Evolutionary conservation across 2,329 filamentous ascomycete species (phyloP).

Genomic region (Mycogone perniciosa): DNA sequence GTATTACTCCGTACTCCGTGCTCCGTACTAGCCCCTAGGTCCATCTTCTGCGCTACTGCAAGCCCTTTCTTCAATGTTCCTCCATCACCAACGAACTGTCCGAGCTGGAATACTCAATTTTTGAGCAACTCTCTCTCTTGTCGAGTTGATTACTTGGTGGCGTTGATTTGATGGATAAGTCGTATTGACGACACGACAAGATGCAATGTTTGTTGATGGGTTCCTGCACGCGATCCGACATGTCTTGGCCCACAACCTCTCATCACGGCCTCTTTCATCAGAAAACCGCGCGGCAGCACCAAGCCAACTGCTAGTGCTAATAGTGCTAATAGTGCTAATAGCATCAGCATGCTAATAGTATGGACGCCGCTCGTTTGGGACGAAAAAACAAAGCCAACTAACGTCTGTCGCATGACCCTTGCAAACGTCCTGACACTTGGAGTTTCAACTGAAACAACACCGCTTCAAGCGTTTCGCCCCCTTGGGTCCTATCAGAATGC

Average conservation of each 20-base stretch:
- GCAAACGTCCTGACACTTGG: slow-evolving; percentile 32
- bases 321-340: neutral
- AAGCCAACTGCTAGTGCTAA: too few species aligned
- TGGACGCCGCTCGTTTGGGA: neutral
- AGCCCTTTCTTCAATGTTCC: neutral
- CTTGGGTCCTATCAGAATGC: slow-evolving; percentile 5
- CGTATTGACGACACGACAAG: too few species aligned
- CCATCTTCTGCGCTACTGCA: neutral
- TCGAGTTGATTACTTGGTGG: too few species aligned
- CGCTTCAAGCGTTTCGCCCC: slow-evolving; percentile 4
- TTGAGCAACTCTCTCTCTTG: too few species aligned
- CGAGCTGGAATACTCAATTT: too few species aligned
- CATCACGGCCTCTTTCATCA: too few species aligned
- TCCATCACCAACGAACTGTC: neutral
- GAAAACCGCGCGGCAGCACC: too few species aligned
- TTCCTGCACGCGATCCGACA: neutral
- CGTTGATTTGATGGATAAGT: too few species aligned
- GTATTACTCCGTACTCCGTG: too few species aligned
- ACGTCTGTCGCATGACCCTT: slow-evolving; percentile 9
- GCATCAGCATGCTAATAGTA: neutral
- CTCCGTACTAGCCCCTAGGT: neutral
- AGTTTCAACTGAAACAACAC: slow-evolving; percentile 41
- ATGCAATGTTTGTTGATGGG: too few species aligned
- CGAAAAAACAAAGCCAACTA: neutral
- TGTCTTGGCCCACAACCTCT: neutral